Evolutionary conservation across 2,329 filamentous ascomycete genomes (phyloP), one percentile per base, ranked within the genome.

Genomic region (Grosmannia huntii): DNA sequence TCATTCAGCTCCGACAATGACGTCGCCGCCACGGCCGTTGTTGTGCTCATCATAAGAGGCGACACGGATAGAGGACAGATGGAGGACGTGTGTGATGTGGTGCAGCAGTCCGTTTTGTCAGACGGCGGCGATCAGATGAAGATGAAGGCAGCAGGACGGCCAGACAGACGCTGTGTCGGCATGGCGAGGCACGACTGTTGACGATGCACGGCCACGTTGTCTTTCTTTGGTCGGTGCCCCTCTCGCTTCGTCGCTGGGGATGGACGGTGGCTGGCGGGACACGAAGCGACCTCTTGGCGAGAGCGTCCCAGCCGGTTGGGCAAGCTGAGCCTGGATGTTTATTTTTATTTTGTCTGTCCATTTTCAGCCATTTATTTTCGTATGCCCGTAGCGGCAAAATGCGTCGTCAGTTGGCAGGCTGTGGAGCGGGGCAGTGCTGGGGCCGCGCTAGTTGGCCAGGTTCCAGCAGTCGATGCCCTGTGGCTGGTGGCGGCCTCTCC

Each of bases 1-100:
- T 81, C 75, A 63, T 89, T 94, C 63, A 99, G 79, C 57, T 83
- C 79, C 57, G 87, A 87, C 51, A 97, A 76, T 52, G 92, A 97
- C 65, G 81, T 84, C 64, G 92, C 94, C 76, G 96, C 88, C 65
- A 94, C 77, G 21, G 58, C 19, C 19, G 25, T 27, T 23, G 14
- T 16, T 25, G 27, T 31, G n/a, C 31, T 3, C n/a, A 31, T 10
- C 19, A n/a, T 12, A 28, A 7, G 10, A 52, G 25, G 21, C n/a
- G n/a, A 38, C 9, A 38, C 16, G 9, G 21, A 31, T 3, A 11
- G 14, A 23, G n/a, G 27, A 36, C 1, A 36, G 46, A 36, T 4
- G 49, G 11, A 16, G 41, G 28, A 28, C 2, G 28, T 28, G 28
- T 28, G 28, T 28, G 28, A 36, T 28, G 21, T 9, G 49, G 14